phyloP scores from a whole-genome alignment of 2,329 filamentous ascomycete species.

The Botryosphaeria agaves region DNA sequence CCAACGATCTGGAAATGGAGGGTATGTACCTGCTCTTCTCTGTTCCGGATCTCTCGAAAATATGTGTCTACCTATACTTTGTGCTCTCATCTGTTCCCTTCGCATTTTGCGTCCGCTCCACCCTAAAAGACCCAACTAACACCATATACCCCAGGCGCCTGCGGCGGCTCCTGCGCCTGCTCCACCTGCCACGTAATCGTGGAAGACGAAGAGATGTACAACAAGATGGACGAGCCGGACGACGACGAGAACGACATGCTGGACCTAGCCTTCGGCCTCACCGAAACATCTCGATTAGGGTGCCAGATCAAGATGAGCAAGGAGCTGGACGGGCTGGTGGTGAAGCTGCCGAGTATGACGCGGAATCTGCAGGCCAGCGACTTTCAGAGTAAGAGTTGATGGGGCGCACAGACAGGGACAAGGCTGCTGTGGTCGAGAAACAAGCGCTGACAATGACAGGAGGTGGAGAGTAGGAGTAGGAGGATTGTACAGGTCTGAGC shows the following conservation, averaged over 20 bases:
- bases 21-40: no score
- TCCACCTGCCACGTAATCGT: constrained; percentile 89
- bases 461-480: no score
- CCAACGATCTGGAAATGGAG: constrained; percentile 94
- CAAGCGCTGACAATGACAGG: neutral
- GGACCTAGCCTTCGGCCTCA: constrained; percentile 76
- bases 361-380: constrained; percentile 91
- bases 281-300: constrained; percentile 67
- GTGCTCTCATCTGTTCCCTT: no score
- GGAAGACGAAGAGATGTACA: constrained; percentile 52
- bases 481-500: no score
- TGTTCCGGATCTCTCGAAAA: no score
- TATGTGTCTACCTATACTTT: no score
- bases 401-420: neutral
- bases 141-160: no score
- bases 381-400: constrained; percentile 35
- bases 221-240: constrained; percentile 40
- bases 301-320: constrained; percentile 88
- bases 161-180: constrained; percentile 84
- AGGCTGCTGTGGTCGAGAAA: no score
- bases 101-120: no score
- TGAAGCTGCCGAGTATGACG: constrained; percentile 83
- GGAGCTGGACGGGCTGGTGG: constrained; percentile 70
- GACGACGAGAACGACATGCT: constrained; percentile 63
- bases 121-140: no score